Evolutionary conservation across 1,139 yeast species (phyloP), one percentile per base, ranked within the genome.

Genomic region (Pichia sp.): DNA sequence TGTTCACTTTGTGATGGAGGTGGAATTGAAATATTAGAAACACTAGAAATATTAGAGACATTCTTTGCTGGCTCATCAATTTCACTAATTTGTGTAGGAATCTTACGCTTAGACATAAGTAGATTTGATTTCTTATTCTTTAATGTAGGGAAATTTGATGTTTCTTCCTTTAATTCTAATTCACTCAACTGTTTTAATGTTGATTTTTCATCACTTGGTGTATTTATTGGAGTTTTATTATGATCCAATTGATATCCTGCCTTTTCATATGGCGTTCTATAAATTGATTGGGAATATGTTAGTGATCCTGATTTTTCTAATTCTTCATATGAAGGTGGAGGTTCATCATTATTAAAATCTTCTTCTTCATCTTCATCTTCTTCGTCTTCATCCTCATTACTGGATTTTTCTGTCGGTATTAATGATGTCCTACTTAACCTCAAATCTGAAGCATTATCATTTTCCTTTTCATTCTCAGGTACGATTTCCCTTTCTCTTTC

Each of bases 201-300:
- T 6, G 38, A 20, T 13, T 35, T 35, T 22, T 20, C 38, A 35
- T 35, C 38, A 7, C 8, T 35, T 20, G 38, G 38, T 12, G 50
- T 39, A 2, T 39, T 32, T 16, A 25, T 24, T 16, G 57, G 53
- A 3, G 54, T 42, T 6, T 42, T 40, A n/a, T 57, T 52, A 45
- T 61, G 63, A 42, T 60, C 61, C 51, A 61, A 42, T 34, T 61
- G 59, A 38, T 60, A 56, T 5, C 67, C 67, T 2, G 66, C 66
- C 48, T 63, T 63, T 47, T 63, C 67, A 48, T 62, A 63, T 7
- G 66, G 66, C 1, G 65, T 60, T 29, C 66, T 51, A 44, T 63
- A 63, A 46, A 63, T 63, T 7, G 67, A 62, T 46, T 56, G 52
- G 3, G 65, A 58, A 40, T 62, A 62, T 6, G 64, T 60, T 40